Evolutionary conservation across 2,329 filamentous ascomycete species (phyloP), one percentile per base, ranked within the genome.

Genomic region (Myotisia sp.): DNA sequence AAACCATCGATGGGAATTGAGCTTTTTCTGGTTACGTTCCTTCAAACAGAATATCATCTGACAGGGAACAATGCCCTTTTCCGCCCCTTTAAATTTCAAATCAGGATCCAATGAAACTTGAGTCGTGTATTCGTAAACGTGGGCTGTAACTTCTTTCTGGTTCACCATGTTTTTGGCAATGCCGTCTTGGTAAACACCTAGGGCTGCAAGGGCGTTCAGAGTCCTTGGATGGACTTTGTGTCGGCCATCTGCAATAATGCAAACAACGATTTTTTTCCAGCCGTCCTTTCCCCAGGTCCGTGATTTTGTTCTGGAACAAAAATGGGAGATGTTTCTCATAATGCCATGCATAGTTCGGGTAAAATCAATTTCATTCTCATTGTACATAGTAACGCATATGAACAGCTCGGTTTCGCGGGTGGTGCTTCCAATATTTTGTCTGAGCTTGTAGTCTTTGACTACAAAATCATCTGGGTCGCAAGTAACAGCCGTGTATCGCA

Each of bases 81-180:
- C 92, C 1, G 90, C 90, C 21, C 92, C 90, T 64, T 98, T 98
- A 67, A 98, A 98, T 58, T 94, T 94, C 43, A 98, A 71, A 46
- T 94, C 87, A 0, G 86, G 72, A 54, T 98, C 90, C 6, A 98
- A 71, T 0, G 87, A 95, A 7, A 98, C 90, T 51, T 98, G 92
- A 0, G 90, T 95, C 0, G 90, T 98, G 61, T 98, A 98, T 56
- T 98, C 90, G 63, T 98, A 98, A 9, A 98, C 83, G 60, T 98
- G 90, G 0, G 86, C 87, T 44, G 86, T 87, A 29, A 98, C 90
- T 41, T 92, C 84, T 47, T 83, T 82, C 51, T 90, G 79, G 61
- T 98, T 98, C 67, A 98, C 90, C 53, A 81, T 76, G 57, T 98
- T 98, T 70, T 98, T 98, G 39, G 90, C 90, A 50, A 98, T 95